Evolutionary conservation across 345 rosid genomes (phyloP).

Genomic region (Populus tremula): DNA sequence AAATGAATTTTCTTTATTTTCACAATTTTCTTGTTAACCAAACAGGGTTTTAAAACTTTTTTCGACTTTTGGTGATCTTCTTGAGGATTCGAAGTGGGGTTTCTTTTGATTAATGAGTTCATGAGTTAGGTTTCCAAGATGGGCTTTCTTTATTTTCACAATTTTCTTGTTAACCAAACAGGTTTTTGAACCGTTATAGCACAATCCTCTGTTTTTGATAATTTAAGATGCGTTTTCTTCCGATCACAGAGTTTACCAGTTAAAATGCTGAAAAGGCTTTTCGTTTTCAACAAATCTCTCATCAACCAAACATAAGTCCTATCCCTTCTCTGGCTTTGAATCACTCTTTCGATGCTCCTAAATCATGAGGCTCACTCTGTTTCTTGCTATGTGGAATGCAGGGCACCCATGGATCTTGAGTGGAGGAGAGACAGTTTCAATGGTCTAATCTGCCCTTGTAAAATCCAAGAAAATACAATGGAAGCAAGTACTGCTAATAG

Average conservation of each 20-base stretch:
- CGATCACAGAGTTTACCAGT: neutral
- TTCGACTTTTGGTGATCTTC: neutral
- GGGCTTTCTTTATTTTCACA: neutral
- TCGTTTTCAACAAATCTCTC: neutral
- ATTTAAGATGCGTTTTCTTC: neutral
- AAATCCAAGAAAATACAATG: neutral
- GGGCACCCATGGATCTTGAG: constrained; percentile 27
- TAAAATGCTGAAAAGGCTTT: neutral
- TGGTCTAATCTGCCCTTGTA: constrained; percentile 18
- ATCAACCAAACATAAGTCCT: neutral
- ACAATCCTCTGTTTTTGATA: no score
- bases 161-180: neutral
- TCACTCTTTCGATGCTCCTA: neutral
- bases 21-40: neutral
- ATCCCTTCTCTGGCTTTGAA: neutral
- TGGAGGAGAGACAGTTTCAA: constrained; percentile 11
- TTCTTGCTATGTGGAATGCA: neutral
- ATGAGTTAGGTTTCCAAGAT: neutral
- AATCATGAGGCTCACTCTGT: neutral
- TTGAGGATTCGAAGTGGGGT: neutral
- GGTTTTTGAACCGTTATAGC: neutral
- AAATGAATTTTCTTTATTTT: neutral
- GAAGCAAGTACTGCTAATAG: neutral
- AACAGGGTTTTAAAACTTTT: neutral
- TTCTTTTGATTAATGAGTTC: neutral